Conservation (phyloP, 2,329 filamentous ascomycete species). For the Didymellaceae sp. region DNA sequence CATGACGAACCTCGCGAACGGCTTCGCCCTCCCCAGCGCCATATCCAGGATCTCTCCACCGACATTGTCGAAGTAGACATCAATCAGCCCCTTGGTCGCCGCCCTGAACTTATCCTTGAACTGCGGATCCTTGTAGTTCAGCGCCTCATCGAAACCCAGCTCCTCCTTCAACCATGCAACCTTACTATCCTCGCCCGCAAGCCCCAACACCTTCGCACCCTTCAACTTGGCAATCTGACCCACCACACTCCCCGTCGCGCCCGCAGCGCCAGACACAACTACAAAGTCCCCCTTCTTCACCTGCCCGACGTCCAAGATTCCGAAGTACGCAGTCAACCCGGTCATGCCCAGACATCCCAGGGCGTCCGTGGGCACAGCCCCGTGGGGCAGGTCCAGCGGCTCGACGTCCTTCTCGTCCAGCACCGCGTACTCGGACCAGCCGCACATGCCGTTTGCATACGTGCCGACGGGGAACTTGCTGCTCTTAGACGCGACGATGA, state of each 20-base stretch:
- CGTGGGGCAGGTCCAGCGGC: constrained; percentile 53
- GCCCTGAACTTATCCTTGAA: constrained; percentile 57
- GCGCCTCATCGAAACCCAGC: constrained; percentile 60
- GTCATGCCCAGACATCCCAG: constrained; percentile 64
- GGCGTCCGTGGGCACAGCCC: constrained; percentile 64
- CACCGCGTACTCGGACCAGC: constrained; percentile 73
- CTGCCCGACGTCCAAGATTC: constrained; percentile 71
- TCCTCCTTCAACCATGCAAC: constrained; percentile 61
- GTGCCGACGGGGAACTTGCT: constrained; percentile 62
- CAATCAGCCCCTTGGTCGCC: constrained; percentile 57
- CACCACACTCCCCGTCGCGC: constrained; percentile 77
- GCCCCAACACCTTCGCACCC: constrained; percentile 60
- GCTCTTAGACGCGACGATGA: constrained; percentile 67
- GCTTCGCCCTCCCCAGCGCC: constrained; percentile 52
- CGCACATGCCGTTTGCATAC: constrained; percentile 61
- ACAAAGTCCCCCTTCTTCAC: constrained; percentile 75
- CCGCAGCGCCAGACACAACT: constrained; percentile 78
- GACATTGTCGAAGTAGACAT: constrained; percentile 61
- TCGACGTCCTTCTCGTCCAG: constrained; percentile 59
- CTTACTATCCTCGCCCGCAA: constrained; percentile 61
- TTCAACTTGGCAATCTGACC: constrained; percentile 80
- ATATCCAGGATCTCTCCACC: constrained; percentile 58
- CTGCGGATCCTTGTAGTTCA: constrained; percentile 62
- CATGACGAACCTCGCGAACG: constrained; percentile 51
- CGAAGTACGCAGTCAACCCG: constrained; percentile 78